Evolutionary conservation across 2,329 filamentous ascomycete genomes (phyloP).

Genomic region (Elsinoe arachidis): DNA sequence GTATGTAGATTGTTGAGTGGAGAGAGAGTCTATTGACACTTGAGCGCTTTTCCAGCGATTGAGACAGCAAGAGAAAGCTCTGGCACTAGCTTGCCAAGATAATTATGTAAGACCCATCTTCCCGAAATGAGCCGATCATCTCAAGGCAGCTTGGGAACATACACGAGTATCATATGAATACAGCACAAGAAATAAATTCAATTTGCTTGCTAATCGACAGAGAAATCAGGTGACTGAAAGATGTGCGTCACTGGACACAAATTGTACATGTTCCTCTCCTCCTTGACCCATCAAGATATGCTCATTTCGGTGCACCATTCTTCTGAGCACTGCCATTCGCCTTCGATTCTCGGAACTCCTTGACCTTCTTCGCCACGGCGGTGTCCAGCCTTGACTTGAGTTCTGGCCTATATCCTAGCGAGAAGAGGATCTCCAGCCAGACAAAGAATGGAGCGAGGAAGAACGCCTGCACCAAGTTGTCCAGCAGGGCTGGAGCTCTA

Average conservation of each 20-base stretch:
- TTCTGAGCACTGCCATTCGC: constrained; percentile 20
- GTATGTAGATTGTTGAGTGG: constrained; percentile 16
- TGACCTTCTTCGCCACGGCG: constrained; percentile 65
- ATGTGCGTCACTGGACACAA: background rate
- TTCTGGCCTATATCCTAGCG: constrained; percentile 80
- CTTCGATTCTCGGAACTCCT: constrained; percentile 59
- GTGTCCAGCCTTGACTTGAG: constrained; percentile 72
- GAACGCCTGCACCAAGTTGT: constrained; percentile 85
- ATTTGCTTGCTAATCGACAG: constrained; percentile 6
- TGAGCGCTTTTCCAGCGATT: constrained; percentile 13
- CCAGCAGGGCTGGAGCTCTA: constrained; percentile 76
- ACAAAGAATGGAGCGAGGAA: constrained; percentile 94
- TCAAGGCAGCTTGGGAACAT: background rate
- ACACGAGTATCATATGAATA: background rate
- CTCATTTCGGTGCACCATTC: constrained; percentile 17
- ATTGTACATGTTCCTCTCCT: background rate
- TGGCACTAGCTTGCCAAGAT: constrained; percentile 6
- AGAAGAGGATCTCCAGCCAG: constrained; percentile 90
- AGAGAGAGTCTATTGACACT: constrained; percentile 16
- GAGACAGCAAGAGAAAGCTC: constrained; percentile 12
- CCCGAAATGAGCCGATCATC: constrained; percentile 9
- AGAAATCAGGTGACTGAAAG: background rate
- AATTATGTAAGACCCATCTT: constrained; percentile 3
- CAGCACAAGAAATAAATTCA: background rate
- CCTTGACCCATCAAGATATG: background rate